Conservation (phyloP, 495 filamentous ascomycete genomes). For the Lepidopterella palustris region DNA sequence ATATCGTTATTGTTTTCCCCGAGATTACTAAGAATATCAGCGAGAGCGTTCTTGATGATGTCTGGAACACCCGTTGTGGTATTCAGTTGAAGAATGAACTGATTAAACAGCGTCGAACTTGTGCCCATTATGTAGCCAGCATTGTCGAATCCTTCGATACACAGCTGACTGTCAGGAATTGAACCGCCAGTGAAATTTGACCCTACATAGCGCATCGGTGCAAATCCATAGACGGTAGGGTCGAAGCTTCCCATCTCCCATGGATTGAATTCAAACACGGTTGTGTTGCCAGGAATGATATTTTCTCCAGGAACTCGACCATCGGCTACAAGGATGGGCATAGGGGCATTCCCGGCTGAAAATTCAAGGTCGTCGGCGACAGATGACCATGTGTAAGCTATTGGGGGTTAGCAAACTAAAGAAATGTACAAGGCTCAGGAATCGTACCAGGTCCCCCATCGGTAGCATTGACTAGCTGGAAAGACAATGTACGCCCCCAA, state of each 20-base stretch:
- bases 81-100: conserved; percentile 55
- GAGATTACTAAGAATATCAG: conserved; percentile 48
- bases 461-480: conserved; percentile 72
- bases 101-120: conserved; percentile 85
- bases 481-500: conserved; percentile 76
- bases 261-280: conserved; percentile 81
- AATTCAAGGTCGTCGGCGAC: conserved; percentile 66
- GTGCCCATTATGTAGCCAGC: conserved; percentile 84
- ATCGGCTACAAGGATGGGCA: conserved; percentile 79
- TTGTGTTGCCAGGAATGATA: conserved; percentile 67
- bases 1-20: conserved; percentile 63
- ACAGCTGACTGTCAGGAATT: conserved; percentile 52
- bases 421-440: neutral
- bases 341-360: conserved; percentile 60
- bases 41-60: conserved; percentile 47
- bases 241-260: conserved; percentile 84
- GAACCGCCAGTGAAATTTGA: conserved; percentile 68
- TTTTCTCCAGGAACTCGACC: conserved; percentile 59
- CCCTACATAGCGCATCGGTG: conserved; percentile 65
- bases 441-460: conserved; percentile 54
- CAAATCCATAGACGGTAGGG: conserved; percentile 73
- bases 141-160: conserved; percentile 78
- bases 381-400: conserved; percentile 79
- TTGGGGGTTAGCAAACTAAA: neutral
- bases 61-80: conserved; percentile 47